Base-by-base conservation (phyloP, 2,329 filamentous ascomycete species). In the Phaeoacremonium minimum region DNA sequence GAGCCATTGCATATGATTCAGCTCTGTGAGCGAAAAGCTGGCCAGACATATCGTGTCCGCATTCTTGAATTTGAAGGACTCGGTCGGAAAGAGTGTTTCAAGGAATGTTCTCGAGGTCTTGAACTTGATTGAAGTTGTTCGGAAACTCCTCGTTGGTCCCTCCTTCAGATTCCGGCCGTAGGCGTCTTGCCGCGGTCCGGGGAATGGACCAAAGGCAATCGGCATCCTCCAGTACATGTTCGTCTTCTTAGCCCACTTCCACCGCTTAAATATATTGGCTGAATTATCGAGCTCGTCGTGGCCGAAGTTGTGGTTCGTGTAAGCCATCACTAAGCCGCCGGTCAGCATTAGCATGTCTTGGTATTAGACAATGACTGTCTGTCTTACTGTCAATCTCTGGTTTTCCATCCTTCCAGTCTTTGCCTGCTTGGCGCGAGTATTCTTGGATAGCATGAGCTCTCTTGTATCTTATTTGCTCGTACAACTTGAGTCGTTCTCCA, bases 221-320 rank as follows among this genome's bases (percentile, higher is more conserved):
- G 68, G 69, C 54, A 64, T 63, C 7, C 67, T 56, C 61, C 61
- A 67, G 58, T 59, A 64, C 18, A 61, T 46, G 26, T 56, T 50
- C 2, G 53, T 45, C 37, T 57, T 58, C 15, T 51, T 51, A 1
- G 55, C 55, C 61, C 67, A 68, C 5, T 67, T 56, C 63, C 69
- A 75, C 35, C 70, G 60, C 4, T 67, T 67, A 22, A 80, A 63
- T 18, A 61, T 48, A 30, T 75, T 67, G 1, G 57, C 63, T 0
- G 76, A 70, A 46, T 73, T 56, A 49, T 81, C 67, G 49, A 66
- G 73, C 46, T 80, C 77, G 41, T 82, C 76, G 46, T 78, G 71
- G 6, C 71, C 70, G 43, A 75, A 77, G 46, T 73, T 77, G 50
- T 75, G 73, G 19, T 58, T 53, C 1, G 60, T 67, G 44, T 63